Base-by-base conservation (phyloP, 495 filamentous ascomycete genomes). In the Penicillium pancosmium region DNA sequence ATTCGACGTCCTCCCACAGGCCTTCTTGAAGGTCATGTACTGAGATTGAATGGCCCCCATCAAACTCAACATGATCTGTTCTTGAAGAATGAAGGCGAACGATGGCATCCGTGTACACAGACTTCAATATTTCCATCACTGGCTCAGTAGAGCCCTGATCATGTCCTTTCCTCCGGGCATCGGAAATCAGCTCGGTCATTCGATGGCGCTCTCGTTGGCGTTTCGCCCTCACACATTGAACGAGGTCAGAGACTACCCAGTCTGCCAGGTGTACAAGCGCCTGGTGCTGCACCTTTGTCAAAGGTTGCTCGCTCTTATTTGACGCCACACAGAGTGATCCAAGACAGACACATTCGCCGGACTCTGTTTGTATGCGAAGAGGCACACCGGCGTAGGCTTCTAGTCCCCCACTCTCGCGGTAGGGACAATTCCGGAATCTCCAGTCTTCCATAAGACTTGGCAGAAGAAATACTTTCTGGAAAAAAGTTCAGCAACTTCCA, bases 301-400 rank as follows among this genome's bases (percentile, higher is more conserved):
- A 47, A 25, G 62, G 54, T 38, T 64, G 31, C 31, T 61, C 36
- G 16, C 35, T 58, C 18, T 35, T 57, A n/a, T 44, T 49, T 10
- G 62, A 61, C 3, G 58, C 57, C 15, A 64, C 57, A 25, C 57
- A 64, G 19, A 64, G 54, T 23, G 62, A 61, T n/a, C 62, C 62
- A 43, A 64, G 57, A 35, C 41, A 36, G 18, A 64, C 57, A 48
- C 49, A 57, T 2, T 60, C 50, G 3, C 62, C 62, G 1, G 44
- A 48, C 46, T 64, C 57, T 3, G 52, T 46, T 40, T 61, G 54
- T 16, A 64, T 34, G 11, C 62, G 62, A 40, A 64, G 54, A 34
- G 62, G 62, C 27, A 36, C 62, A 15, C 62, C 62, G 34, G 62
- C 62, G 33, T 64, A 64, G 5, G 57, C 62, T 2, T 23, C 7